Percentiles rank a stretch among this genome's conserved stretches.
Evolutionary conservation across 1,284 basidiomycete species (phyloP).

Genomic region (Cryptococcus floricola): DNA sequence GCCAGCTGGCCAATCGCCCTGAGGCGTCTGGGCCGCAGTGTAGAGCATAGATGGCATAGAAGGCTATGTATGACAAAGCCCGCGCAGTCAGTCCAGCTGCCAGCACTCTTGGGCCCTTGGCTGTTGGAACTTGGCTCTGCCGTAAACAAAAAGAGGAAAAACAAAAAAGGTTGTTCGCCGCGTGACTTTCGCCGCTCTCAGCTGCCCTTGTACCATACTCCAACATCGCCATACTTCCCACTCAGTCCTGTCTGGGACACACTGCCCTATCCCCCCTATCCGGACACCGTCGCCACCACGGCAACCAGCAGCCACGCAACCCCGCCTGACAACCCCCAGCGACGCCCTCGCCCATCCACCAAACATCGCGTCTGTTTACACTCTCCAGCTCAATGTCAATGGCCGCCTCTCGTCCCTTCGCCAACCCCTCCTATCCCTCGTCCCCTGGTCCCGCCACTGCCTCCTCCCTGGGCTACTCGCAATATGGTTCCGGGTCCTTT

Average conservation of each 20-base stretch:
- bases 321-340: not conserved
- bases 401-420: constrained; percentile 21
- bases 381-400: constrained; percentile 15
- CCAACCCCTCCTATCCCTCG: constrained; percentile 16
- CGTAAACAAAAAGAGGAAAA: not conserved
- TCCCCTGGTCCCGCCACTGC: constrained; percentile 31
- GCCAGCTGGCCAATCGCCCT: too few relatives aligned
- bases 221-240: too few relatives aligned
- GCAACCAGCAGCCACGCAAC: not conserved
- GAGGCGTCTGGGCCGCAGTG: too few relatives aligned
- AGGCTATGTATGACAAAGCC: too few relatives aligned
- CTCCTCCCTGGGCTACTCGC: constrained; percentile 33
- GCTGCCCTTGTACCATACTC: not conserved
- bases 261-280: too few relatives aligned
- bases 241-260: too few relatives aligned
- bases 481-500: constrained; percentile 30
- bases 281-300: not conserved
- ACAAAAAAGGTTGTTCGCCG: not conserved
- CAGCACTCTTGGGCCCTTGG: too few relatives aligned
- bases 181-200: not conserved
- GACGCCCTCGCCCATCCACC: not conserved
- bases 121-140: too few relatives aligned
- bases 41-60: too few relatives aligned
- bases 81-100: too few relatives aligned
- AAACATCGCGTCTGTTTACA: not conserved